Evolutionary conservation across 2,329 filamentous ascomycete species (phyloP).

Genomic region (Emericellopsis cladophorae): DNA sequence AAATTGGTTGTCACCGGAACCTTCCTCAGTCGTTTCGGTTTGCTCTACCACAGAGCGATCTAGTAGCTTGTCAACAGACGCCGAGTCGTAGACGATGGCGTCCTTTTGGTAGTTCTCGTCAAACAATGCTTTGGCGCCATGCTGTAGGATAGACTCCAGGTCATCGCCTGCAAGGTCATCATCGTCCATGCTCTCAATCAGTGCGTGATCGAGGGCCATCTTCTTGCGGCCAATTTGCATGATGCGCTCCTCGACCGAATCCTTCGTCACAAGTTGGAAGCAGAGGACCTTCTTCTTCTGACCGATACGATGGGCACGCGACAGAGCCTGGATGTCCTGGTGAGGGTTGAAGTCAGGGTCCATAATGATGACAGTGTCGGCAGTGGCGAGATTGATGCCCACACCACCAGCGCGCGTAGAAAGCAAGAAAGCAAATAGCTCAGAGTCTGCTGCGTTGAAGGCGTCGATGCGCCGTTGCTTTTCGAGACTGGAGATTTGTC

Average conservation of each 20-base stretch:
- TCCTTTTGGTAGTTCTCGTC: conserved; percentile 56
- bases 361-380: conserved; percentile 95
- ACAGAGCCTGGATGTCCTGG: conserved; percentile 91
- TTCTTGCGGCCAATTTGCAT: conserved; percentile 93
- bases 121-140: conserved; percentile 81
- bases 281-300: conserved; percentile 94
- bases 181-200: conserved; percentile 83
- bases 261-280: conserved; percentile 85
- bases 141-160: conserved; percentile 74
- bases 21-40: conserved; percentile 49
- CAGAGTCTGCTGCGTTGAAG: conserved; percentile 76
- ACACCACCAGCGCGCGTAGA: conserved; percentile 93
- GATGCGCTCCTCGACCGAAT: conserved; percentile 87
- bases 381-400: conserved; percentile 92
- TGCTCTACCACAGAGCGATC: conserved; percentile 74
- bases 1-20: conserved; percentile 66
- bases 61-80: conserved; percentile 79
- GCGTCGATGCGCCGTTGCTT: conserved; percentile 93
- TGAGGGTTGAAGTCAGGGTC: conserved; percentile 97
- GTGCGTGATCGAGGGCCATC: conserved; percentile 85
- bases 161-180: conserved; percentile 71
- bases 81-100: conserved; percentile 70
- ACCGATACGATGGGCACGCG: conserved; percentile 88
- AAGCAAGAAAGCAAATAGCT: conserved; percentile 78
- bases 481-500: conserved; percentile 65